Conservation (phyloP, 2,329 filamentous ascomycete genomes). For the Penicillium hesseltinei region DNA sequence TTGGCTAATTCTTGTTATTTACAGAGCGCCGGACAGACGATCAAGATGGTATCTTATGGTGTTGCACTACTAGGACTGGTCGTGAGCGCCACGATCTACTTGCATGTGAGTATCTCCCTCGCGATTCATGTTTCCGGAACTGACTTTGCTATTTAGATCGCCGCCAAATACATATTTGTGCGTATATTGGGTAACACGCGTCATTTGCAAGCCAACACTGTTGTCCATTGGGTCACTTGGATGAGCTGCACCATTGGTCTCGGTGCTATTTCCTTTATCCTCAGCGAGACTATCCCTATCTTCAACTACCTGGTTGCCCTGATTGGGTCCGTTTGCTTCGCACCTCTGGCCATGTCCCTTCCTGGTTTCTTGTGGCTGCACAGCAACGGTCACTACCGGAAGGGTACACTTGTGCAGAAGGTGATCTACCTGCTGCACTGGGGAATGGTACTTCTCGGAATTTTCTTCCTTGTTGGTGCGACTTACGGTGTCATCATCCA, state of each 20-base stretch:
- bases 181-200: conserved; percentile 50
- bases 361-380: conserved; percentile 52
- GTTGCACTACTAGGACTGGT: conserved; percentile 55
- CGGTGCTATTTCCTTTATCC: conserved; percentile 46
- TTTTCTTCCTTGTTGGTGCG: conserved; percentile 48
- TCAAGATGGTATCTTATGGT: conserved; percentile 63
- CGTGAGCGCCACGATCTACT: conserved; percentile 47
- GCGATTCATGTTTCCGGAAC: neutral
- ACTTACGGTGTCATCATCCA: conserved; percentile 31
- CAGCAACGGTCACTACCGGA: conserved; percentile 45
- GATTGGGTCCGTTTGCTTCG: conserved; percentile 50
- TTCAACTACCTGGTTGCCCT: conserved; percentile 54
- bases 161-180: conserved; percentile 55
- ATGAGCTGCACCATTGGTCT: conserved; percentile 46
- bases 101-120: conserved; percentile 26
- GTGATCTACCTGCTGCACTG: conserved; percentile 41
- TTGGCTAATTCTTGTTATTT: neutral
- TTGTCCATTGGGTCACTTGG: conserved; percentile 53
- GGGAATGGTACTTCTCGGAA: conserved; percentile 42
- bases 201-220: conserved; percentile 50
- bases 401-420: conserved; percentile 38
- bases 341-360: conserved; percentile 49
- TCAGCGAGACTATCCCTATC: conserved; percentile 53
- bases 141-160: conserved; percentile 35
- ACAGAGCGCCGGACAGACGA: conserved; percentile 50